A percentile compares a stretch with the other conserved stretches of the same genome.
Conservation (phyloP, 371 early-diverging fungal species). For the Apophysomyces elegans region DNA sequence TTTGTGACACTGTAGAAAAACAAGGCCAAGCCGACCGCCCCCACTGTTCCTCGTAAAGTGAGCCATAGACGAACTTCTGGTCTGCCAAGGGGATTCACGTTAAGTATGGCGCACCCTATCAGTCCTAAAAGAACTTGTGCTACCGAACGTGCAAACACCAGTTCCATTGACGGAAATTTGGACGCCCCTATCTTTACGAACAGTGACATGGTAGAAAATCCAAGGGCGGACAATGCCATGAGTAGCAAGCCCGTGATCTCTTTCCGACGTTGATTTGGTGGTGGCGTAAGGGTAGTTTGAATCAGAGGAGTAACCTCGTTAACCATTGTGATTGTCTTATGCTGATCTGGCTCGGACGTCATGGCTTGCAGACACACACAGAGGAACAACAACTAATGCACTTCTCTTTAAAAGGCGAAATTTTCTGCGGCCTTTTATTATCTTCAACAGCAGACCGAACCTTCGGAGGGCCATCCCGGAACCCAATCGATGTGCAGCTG, state of each 20-base stretch:
- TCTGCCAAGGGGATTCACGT: conserved; percentile 62
- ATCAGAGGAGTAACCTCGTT: conserved; percentile 29
- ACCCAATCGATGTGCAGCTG: too few relatives aligned
- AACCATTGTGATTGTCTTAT: conserved; percentile 20
- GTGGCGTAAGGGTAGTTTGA: neutral
- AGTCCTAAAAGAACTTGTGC: conserved; percentile 65
- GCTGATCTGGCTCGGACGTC: too few relatives aligned
- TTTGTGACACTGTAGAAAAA: conserved; percentile 72
- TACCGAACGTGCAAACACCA: conserved; percentile 72
- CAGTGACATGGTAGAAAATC: conserved; percentile 70
- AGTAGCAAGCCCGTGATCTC: conserved; percentile 37
- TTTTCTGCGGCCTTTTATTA: too few relatives aligned
- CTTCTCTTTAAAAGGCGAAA: too few relatives aligned
- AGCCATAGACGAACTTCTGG: conserved; percentile 56
- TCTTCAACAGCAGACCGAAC: too few relatives aligned
- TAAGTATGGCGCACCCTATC: conserved; percentile 48
- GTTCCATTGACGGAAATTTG: conserved; percentile 63
- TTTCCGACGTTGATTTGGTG: conserved; percentile 6
- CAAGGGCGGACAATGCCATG: conserved; percentile 70
- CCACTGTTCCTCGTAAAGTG: conserved; percentile 64
- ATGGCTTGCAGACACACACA: too few relatives aligned
- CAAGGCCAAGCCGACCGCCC: conserved; percentile 66
- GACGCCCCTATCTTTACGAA: conserved; percentile 66
- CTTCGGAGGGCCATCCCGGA: too few relatives aligned
- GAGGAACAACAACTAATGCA: too few relatives aligned